Evolutionary conservation across 2,329 filamentous ascomycete genomes (phyloP).

Genomic region (Allantophomopsis lycopodina): DNA sequence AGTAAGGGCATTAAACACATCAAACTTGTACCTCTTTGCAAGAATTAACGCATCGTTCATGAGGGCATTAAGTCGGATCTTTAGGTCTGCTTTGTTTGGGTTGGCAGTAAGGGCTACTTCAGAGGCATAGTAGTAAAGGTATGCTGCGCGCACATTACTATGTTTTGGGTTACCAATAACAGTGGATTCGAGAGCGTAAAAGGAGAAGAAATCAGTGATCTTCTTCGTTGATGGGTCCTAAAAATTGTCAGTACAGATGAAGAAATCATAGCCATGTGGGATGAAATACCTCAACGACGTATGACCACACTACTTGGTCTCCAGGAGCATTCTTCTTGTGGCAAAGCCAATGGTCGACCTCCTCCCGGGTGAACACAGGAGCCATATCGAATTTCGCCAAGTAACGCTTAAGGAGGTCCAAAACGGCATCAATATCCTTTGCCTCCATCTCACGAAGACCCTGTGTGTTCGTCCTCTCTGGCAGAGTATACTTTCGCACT

Average conservation of each 20-base stretch:
- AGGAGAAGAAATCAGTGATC: conserved; percentile 94
- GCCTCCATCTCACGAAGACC: conserved; percentile 70
- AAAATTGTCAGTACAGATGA: conserved; percentile 23
- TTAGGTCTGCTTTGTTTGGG: conserved; percentile 43
- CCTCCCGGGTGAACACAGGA: conserved; percentile 65
- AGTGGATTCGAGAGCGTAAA: conserved; percentile 88
- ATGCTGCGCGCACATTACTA: conserved; percentile 72
- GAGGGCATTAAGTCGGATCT: conserved; percentile 66
- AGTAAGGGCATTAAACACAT: conserved; percentile 93
- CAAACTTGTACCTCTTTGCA: conserved; percentile 73
- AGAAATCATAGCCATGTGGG: conserved; percentile 2
- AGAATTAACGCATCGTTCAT: conserved; percentile 78
- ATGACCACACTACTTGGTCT: conserved; percentile 86
- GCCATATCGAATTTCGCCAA: conserved; percentile 70
- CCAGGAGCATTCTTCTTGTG: conserved; percentile 50
- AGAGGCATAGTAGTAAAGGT: conserved; percentile 93
- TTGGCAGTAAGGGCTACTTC: conserved; percentile 57
- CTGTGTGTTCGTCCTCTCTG: conserved; percentile 55
- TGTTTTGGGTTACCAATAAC: conserved; percentile 75
- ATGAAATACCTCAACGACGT: conserved; percentile 64
- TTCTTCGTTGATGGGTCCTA: conserved; percentile 52
- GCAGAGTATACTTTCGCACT: conserved; percentile 73
- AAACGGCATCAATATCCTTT: conserved; percentile 65
- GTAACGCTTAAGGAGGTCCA: conserved; percentile 64
- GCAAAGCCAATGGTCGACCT: conserved; percentile 80